phyloP scores from a whole-genome alignment of 371 early-diverging fungal genomes.

The Dichotomocladium elegans region DNA sequence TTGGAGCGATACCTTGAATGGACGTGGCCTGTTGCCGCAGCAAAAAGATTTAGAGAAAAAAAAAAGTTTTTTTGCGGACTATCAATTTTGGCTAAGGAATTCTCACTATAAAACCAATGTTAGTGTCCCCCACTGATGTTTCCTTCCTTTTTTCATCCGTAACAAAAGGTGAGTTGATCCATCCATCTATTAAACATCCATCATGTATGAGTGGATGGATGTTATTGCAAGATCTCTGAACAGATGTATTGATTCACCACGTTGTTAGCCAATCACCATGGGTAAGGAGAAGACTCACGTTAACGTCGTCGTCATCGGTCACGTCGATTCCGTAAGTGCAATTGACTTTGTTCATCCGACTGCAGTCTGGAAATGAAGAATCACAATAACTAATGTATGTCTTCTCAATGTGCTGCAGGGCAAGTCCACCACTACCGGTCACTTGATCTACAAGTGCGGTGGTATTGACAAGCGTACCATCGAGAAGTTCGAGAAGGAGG shows the following conservation, averaged over 20 bases:
- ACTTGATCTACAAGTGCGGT: conserved; percentile 99
- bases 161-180: conserved; percentile 4
- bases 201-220: neutral
- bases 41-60: too few relatives aligned
- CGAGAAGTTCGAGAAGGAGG: conserved; percentile 99
- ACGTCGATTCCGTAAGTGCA: conserved; percentile 98
- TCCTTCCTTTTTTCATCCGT: neutral
- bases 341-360: too few relatives aligned
- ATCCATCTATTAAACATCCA: conserved; percentile 3
- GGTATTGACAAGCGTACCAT: conserved; percentile 99
- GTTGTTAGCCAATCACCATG: conserved; percentile 48
- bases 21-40: too few relatives aligned
- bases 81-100: too few relatives aligned
- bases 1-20: too few relatives aligned
- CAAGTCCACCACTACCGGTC: conserved; percentile 71
- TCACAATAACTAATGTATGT: neutral
- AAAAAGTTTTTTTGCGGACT: too few relatives aligned
- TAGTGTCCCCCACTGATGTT: neutral
- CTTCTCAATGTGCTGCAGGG: conserved; percentile 21
- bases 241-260: neutral
- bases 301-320: conserved; percentile 99
- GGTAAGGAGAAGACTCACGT: conserved; percentile 94
- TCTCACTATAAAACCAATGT: too few relatives aligned
- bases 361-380: neutral
- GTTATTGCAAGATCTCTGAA: neutral